These are phyloP conservation scores for Fusarium sp. DNA, from an alignment of 2,329 filamentous ascomycete species.

Conservation along the genomic window DNA sequence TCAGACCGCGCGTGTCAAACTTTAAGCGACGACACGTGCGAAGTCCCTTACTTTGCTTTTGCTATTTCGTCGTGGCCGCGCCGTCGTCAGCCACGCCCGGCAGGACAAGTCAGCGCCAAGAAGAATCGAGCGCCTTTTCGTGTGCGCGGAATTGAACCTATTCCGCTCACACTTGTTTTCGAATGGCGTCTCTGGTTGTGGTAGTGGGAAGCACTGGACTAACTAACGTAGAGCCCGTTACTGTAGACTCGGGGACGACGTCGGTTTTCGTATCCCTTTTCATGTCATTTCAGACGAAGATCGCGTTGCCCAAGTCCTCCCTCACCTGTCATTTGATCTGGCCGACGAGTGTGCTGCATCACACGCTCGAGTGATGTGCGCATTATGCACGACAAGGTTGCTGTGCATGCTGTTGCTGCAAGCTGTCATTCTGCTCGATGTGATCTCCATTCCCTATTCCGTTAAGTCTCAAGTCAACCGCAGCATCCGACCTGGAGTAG, in stretches of 20 bases:
- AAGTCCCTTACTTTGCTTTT: constrained; percentile 37
- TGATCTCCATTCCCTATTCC: constrained; percentile 1
- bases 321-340: neutral
- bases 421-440: constrained; percentile 3
- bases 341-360: neutral
- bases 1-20: constrained; percentile 38
- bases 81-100: constrained; percentile 35
- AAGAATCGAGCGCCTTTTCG: neutral
- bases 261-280: neutral
- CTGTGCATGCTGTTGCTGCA: constrained; percentile 6
- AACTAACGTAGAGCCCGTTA: neutral
- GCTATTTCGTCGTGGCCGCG: constrained; percentile 25
- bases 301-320: neutral
- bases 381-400: constrained; percentile 13
- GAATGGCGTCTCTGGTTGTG: neutral
- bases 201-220: neutral
- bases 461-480: neutral
- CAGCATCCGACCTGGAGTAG: neutral
- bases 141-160: neutral
- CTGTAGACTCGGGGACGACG: neutral
- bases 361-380: constrained; percentile 10
- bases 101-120: constrained; percentile 30
- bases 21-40: constrained; percentile 42
- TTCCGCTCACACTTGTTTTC: neutral
- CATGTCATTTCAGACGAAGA: neutral